Base-by-base conservation (phyloP, 176 grass and related monocot species). In the Tillandsia leiboldiana region DNA sequence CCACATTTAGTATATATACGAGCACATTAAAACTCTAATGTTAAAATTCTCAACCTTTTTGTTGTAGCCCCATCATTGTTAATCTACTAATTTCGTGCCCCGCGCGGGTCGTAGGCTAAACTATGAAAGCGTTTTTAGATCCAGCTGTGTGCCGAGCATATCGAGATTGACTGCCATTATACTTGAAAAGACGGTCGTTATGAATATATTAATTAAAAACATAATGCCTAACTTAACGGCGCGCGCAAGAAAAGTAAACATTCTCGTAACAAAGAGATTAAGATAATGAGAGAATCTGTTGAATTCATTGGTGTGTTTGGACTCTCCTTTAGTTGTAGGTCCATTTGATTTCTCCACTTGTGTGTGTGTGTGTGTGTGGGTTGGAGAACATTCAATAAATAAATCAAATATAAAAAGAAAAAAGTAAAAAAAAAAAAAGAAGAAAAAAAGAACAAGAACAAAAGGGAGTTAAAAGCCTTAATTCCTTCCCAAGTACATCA, bases 221-320 rank as follows among this genome's bases (percentile, higher is more conserved):
- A 42, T 42, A 42, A 42, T 28, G 47, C 26, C 47, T 5, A 67
- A 17, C 26, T 23, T 28, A 67, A 33, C 47, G 0, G 12, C 17
- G 9, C 3, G 9, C 14, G 14, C 64, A 63, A n/a, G 17, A 15
- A 67, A 49, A 70, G 15, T 17, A 42, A 70, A 51, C 18, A 70
- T 23, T 11, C 17, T 33, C 15, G 29, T 67, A 11, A 67, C 33
- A 73, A 33, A 7, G 33, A 42, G 33, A 42, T 4, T 42, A 42
- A 63, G 79, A 85, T 86, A 90, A 80, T 73, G 83, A 86, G 72
- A n/a, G 88, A 91, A 91, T 88, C 81, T 82, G n/a, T 42, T 26
- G 53, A 64, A 49, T 48, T 77, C 82, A 88, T 85, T 92, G 85
- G 78, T 71, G 33, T 42, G 75, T 49, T 48, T 78, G 71, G 66